Evolutionary conservation across 139 green algal genomes (phyloP), one percentile per base, ranked within the genome.

Genomic region (Chlamydomonas sp.): DNA sequence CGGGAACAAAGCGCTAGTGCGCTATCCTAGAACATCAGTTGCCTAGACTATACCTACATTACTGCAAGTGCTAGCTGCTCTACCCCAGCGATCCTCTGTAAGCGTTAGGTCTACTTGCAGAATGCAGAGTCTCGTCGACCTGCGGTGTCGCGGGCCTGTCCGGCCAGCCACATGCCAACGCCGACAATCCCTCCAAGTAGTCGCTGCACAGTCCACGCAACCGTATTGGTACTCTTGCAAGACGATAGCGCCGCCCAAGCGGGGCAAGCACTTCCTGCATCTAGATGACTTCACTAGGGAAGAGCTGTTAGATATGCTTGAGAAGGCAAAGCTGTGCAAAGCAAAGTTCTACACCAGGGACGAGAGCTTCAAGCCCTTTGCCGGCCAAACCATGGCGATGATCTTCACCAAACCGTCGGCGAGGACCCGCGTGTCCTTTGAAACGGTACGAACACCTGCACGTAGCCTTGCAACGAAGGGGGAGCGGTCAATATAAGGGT

Each of bases 371-470:
- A 97, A 98, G 91, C 97, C 97, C 1, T 98, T 99, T 77, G 86
- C 93, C n/a, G 97, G 97, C 66, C 96, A 97, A 92, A 97, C 95
- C 2, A 96, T 99, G 95, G 93, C 95, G 4, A 99, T 99, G 98
- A 98, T 99, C 64, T 99, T 99, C 93, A 98, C 98, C 63, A 99
- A 99, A 94, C 98, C 97, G 0, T 98, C 95, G 15, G 97, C 99
- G 87, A 94, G 98, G 63, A 99, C 98, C 1, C 94, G 98, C 1
- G 94, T 99, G 9, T 99, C 96, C 2, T 99, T 99, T 85, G 98
- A 99, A 89, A 99, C 98, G 76, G 96, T 98, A 76, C 80, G 95
- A 49, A 49, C 31, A 49, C 31, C 31, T 49, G 31, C 31, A 49
- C 31, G 31, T 49, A 49, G 31, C 31, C 31, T 49, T 49, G 31